A percentile compares a stretch with the other conserved stretches of the same genome.
phyloP scores from a whole-genome alignment of 2,329 filamentous ascomycete species.

The Fusarium praegraminearum region DNA sequence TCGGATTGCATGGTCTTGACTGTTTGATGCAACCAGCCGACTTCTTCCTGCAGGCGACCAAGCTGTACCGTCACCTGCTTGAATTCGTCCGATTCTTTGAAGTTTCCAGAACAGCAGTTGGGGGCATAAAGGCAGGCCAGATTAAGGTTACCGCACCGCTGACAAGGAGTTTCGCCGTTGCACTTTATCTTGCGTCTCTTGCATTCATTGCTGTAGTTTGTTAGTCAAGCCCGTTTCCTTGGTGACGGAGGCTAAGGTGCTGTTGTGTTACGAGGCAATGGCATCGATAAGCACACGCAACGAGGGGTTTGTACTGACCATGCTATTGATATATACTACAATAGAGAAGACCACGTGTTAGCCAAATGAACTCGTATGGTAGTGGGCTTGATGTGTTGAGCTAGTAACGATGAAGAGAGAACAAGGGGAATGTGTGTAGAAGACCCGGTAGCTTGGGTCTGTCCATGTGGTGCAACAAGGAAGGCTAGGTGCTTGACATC shows the following conservation, averaged over 20 bases:
- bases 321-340: slow-evolving; percentile 70
- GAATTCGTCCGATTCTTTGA: slow-evolving; percentile 95
- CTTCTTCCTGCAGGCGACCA: slow-evolving; percentile 81
- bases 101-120: slow-evolving; percentile 78
- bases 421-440: background rate
- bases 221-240: background rate
- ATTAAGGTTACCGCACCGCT: slow-evolving; percentile 76
- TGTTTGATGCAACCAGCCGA: slow-evolving; percentile 79
- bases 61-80: slow-evolving; percentile 83
- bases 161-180: slow-evolving; percentile 76
- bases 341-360: slow-evolving; percentile 31
- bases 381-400: background rate
- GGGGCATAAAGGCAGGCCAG: slow-evolving; percentile 74
- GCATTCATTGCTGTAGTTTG: slow-evolving; percentile 71
- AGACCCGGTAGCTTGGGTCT: slow-evolving; percentile 11
- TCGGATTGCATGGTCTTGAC: slow-evolving; percentile 75
- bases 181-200: slow-evolving; percentile 82
- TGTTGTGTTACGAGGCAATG: background rate
- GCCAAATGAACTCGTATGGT: slow-evolving; percentile 12
- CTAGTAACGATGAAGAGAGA: background rate
- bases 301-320: slow-evolving; percentile 61
- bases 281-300: background rate
- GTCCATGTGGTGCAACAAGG: slow-evolving; percentile 26
- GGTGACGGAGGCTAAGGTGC: background rate
- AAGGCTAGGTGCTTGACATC: slow-evolving; percentile 7